Evolutionary conservation across 2,329 filamentous ascomycete genomes (phyloP), one percentile per base, ranked within the genome.

Genomic region (Penicillium janthinellum): DNA sequence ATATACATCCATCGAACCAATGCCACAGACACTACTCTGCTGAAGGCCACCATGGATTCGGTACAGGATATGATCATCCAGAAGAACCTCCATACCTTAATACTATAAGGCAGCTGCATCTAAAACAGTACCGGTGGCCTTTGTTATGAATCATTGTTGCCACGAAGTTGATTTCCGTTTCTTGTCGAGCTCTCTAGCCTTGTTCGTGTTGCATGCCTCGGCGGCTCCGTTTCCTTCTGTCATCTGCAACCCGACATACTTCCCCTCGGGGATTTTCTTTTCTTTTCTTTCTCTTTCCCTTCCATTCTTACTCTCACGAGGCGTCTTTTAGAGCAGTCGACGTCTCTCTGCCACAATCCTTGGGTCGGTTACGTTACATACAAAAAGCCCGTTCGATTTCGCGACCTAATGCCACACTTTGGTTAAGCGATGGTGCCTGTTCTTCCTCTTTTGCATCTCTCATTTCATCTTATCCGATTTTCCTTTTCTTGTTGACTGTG

Each of bases 41-140:
- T 94, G 66, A 93, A 92, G 79, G 91, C 92, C 64, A 94, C 91
- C 41, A 94, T 94, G 91, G 84, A 86, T 64, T 91, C 89, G 11
- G 90, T 94, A 57, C 90, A 94, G 77, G 90, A 94, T 75, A 94
- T 92, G 88, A 91, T 92, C 70, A 91, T 92, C 70, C 90, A 92
- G 77, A 89, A 89, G 73, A 92, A 92, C 74, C 82, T 93, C 57
- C 90, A 91, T 78, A 88, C 89, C 77, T 81, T 92, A 70, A 91
- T 93, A 71, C 80, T 90, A 77, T 90, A 70, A 70, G 67, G 58
- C 49, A 59, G 58, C 47, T 49, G 49, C 39, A 45, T 59, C 39
- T n/a, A 20, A 25, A 20, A 44, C 8, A 61, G 50, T 50, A 44
- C 50, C 58, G 49, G 59, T 63, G 58, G 61, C 59, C 58, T 61